Percentiles rank a stretch among this genome's conserved stretches.
Evolutionary conservation across 257 asterid species (phyloP).

Genomic region (Petrea volubilis): DNA sequence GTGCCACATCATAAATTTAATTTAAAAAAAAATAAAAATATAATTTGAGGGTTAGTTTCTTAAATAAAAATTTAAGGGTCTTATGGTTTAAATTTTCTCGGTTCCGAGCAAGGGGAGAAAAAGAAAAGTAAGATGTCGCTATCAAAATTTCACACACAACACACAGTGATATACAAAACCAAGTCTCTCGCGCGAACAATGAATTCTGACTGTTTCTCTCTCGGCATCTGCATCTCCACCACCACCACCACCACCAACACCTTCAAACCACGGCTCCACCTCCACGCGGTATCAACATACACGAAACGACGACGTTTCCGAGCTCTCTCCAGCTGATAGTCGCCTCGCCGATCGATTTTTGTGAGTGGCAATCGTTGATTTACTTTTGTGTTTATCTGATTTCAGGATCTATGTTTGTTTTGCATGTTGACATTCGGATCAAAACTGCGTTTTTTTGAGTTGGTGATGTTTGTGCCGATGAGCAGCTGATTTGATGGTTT

Average conservation of each 20-base stretch:
- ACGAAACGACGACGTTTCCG: background rate
- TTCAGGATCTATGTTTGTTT: background rate
- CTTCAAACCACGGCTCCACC: no score
- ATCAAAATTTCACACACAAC: constrained; percentile 9
- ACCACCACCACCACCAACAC: background rate
- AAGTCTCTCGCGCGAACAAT: background rate
- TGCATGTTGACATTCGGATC: background rate
- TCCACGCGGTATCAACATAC: background rate
- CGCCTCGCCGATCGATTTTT: background rate
- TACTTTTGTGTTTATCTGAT: background rate
- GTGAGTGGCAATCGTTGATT: constrained; percentile 2
- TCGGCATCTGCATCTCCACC: background rate
- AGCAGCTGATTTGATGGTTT: background rate
- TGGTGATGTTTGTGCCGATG: background rate
- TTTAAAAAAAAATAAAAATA: no score
- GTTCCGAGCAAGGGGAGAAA: no score
- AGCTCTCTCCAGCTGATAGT: background rate
- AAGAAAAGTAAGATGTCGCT: background rate
- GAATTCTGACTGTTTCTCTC: background rate
- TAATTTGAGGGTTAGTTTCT: no score
- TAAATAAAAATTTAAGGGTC: no score
- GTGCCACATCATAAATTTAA: no score
- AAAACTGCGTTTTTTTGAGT: background rate
- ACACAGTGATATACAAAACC: background rate
- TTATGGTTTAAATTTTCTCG: no score